phyloP scores from a whole-genome alignment of 805 yeast species.

The Metschnikowia proteae region DNA sequence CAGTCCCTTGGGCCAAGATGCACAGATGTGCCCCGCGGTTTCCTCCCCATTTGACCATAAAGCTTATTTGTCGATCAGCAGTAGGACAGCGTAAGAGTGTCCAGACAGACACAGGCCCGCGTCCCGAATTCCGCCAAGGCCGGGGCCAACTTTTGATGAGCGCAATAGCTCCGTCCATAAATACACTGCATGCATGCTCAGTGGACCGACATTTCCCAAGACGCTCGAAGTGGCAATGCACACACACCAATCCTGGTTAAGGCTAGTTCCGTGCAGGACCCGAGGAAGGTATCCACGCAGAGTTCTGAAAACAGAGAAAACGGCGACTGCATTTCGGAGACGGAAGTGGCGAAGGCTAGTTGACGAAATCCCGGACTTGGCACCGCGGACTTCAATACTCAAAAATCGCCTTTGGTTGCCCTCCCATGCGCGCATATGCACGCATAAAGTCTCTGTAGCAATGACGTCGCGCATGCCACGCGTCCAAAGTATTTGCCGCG shows the following conservation, averaged over 20 bases:
- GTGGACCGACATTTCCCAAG: not conserved
- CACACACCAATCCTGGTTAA: not conserved
- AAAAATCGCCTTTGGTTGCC: not conserved
- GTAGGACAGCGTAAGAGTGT: no score
- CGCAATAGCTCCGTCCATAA: not conserved
- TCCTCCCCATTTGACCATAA: no score
- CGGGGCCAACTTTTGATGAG: not conserved
- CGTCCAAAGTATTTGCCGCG: not conserved
- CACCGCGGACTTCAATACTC: not conserved
- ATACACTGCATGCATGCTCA: not conserved
- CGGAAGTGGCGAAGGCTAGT: not conserved
- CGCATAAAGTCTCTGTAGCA: not conserved
- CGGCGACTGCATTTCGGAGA: no score
- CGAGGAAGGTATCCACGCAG: not conserved
- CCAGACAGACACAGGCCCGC: no score
- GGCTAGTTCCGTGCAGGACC: not conserved
- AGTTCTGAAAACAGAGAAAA: no score
- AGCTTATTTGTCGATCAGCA: no score
- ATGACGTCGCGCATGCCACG: constrained; percentile 1
- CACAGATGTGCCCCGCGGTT: not conserved
- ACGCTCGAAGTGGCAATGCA: not conserved
- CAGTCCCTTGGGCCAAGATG: not conserved
- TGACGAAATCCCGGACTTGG: not conserved
- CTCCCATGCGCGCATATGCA: not conserved
- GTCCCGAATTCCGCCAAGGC: no score